Evolutionary conservation across 83 land plant species (phyloP), one percentile per base, ranked within the genome.

Genomic region (Larix sibirica): DNA sequence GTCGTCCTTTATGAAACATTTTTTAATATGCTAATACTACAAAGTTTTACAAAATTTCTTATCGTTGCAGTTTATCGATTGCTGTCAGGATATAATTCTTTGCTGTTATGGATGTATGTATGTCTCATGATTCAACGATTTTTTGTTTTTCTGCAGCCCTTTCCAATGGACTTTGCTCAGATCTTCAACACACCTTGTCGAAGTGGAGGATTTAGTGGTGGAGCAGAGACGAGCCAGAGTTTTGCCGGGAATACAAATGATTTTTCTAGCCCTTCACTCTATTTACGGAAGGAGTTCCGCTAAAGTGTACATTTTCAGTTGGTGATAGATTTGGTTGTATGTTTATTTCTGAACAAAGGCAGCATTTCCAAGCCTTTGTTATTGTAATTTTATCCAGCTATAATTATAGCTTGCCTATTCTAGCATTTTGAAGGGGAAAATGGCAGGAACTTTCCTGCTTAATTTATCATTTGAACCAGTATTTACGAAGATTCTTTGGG

Each of bases 281-380:
- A 77, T 77, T 59, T 77, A 60, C 80, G 60, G 62, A 77, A 77
- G 80, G 80, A 77, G 56, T 77, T 77, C 80, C 80, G 80, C 50
- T 77, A 77, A 58, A 56, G 9, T 56, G 62, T 77, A 77, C 38
- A 59, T 24, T 58, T 77, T 26, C 38, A 42, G 31, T 58, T 28
- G 12, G 26, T 73, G 47, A 12, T 8, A 73, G 56, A 40, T 73
- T 47, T 44, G 4, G 23, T 71, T 71, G 75, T 71, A 71, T 77
- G 62, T 26, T 28, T 77, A 54, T 58, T 58, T 58, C 23, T 59
- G 36, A 59, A 54, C 80, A 58, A 59, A 77, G 80, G 80, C 80
- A 77, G 60, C 60, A 50, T 44, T 44, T 44, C 58, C 38, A 77
- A 24, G 80, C 80, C 33, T 58, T 59, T 58, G 80, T 77, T 58